A percentile compares a stretch with the other conserved stretches of the same genome.
phyloP scores from a whole-genome alignment of 108 stramenopile species.

The Skeletonema grethae region DNA sequence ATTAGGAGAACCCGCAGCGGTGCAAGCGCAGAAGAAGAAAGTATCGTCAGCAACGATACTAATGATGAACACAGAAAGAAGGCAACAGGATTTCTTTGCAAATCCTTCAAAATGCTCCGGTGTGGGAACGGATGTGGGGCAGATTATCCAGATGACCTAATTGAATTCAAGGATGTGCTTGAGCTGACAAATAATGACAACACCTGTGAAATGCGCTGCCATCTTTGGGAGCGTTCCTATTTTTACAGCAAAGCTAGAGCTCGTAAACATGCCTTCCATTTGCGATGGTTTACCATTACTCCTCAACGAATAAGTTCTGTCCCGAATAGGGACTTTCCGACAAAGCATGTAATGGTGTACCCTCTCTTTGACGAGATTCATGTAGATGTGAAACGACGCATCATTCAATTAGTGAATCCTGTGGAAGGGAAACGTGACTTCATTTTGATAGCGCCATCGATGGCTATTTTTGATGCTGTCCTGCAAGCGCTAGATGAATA shows the following conservation, averaged over 20 bases:
- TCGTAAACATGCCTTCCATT: constrained; percentile 61
- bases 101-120: not conserved
- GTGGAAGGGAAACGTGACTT: constrained; percentile 41
- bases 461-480: constrained; percentile 54
- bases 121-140: not conserved
- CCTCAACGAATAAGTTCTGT: constrained; percentile 55
- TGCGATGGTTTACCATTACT: constrained; percentile 74
- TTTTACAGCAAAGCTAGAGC: constrained; percentile 72
- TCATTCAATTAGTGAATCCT: constrained; percentile 62
- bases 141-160: constrained; percentile 3
- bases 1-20: not conserved
- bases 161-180: constrained; percentile 25
- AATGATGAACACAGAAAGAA: not conserved
- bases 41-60: not conserved
- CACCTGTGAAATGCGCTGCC: constrained; percentile 38
- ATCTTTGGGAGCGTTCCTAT: constrained; percentile 66
- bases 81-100: not conserved
- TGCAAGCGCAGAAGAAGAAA: not conserved
- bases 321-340: constrained; percentile 49
- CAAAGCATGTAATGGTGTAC: constrained; percentile 55
- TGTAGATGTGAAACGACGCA: constrained; percentile 58
- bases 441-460: constrained; percentile 67
- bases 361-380: constrained; percentile 60
- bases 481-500: constrained; percentile 50
- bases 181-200: constrained; percentile 28